These are phyloP conservation scores for Ogataea siamensis DNA, from an alignment of 805 yeast genomes.

Conservation along the genomic window DNA sequence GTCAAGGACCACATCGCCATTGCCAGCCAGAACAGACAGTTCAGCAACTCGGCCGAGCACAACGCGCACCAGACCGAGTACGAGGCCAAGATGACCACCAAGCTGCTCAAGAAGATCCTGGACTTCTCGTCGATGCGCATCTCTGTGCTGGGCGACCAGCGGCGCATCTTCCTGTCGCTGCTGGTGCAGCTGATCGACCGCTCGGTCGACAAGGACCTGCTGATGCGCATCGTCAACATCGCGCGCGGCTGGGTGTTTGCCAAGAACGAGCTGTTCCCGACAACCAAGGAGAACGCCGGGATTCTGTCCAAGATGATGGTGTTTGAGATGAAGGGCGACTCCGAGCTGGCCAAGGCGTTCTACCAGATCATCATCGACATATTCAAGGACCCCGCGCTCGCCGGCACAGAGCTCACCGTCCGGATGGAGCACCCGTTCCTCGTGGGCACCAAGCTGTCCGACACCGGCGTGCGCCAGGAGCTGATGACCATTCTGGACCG, in stretches of 20 bases:
- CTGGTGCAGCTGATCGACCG: conserved; percentile 89
- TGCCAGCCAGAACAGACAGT: conserved; percentile 46
- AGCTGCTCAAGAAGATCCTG: conserved; percentile 69
- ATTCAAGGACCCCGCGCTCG: conserved; percentile 74
- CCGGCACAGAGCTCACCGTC: conserved; percentile 85
- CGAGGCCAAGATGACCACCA: conserved; percentile 79
- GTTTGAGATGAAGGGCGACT: conserved; percentile 85
- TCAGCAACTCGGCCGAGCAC: conserved; percentile 18
- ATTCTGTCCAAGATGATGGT: conserved; percentile 90
- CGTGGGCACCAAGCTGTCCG: conserved; percentile 85
- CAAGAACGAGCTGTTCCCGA: conserved; percentile 81
- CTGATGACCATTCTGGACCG: conserved; percentile 76
- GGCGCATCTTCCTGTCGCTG: conserved; percentile 81
- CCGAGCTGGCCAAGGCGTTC: conserved; percentile 70
- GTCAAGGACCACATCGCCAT: conserved; percentile 82
- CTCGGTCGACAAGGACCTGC: conserved; percentile 71
- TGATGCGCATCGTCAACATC: conserved; percentile 70
- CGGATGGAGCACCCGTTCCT: conserved; percentile 95
- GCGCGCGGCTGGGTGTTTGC: conserved; percentile 90
- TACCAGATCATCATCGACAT: conserved; percentile 85
- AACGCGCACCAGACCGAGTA: conserved; percentile 42
- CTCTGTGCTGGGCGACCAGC: conserved; percentile 85
- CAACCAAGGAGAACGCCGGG: conserved; percentile 94
- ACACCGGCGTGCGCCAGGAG: conserved; percentile 68
- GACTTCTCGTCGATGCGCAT: conserved; percentile 79